Evolutionary conservation across 768 basidiomycete genomes (phyloP), one percentile per base, ranked within the genome.

Genomic region (Kwoniella mangroviensis): DNA sequence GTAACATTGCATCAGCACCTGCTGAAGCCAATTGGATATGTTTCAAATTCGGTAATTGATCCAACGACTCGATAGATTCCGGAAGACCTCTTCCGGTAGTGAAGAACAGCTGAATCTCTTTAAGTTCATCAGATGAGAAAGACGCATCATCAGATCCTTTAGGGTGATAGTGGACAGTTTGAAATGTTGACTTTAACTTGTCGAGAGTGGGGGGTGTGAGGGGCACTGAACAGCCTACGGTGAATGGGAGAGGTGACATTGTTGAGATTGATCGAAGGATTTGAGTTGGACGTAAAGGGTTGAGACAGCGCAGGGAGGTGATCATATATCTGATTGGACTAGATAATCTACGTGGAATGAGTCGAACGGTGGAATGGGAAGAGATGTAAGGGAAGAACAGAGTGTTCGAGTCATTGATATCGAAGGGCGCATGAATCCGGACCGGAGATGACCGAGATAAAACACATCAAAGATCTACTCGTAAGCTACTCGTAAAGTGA

Each of bases 21-120:
- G 80, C 78, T 40, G 58, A 65, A n/a, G 58, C 69, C 24, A 80
- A 55, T 63, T 81, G 80, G n/a, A 81, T 52, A 59, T 78, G 79
- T 62, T 70, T 70, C 13, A 81, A 65, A 34, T 73, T 72, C 10
- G 80, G 80, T 9, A 75, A 22, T 52, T 74, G 55, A 13, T 60
- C 42, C 22, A 78, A 57, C 0, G 71, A 72, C 6, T 53, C 22
- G n/a, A 79, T 65, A 5, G 41, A n/a, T 59, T 45, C n/a, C 2
- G 75, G 72, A 17, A 75, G 40, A 51, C 77, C 77, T 34, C 26
- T 12, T 3, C 63, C 65, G 17, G 53, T 62, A 15, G 67, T 72
- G 57, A 76, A 78, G 58, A 79, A 62, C n/a, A 75, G n/a, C 9
- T 79, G 70, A 34, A 75, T 67, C 9, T 69, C 58, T 21, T 65